Evolutionary conservation across 2,329 filamentous ascomycete genomes (phyloP), one percentile per base, ranked within the genome.

Genomic region (Fusarium tuaranense): DNA sequence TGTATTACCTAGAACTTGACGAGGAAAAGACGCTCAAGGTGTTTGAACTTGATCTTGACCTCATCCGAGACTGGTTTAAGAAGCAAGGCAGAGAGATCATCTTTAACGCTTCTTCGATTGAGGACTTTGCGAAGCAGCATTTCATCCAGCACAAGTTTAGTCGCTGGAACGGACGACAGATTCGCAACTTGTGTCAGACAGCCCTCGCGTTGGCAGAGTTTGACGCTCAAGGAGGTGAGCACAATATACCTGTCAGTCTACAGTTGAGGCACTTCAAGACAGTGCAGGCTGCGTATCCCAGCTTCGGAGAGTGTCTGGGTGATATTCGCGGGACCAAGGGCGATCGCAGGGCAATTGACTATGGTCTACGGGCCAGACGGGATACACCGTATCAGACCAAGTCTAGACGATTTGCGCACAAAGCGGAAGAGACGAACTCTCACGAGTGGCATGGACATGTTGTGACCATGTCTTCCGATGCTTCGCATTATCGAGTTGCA

Each of bases 171-270:
- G n/a, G n/a, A n/a, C n/a, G n/a, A n/a, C n/a, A n/a, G n/a, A n/a
- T n/a, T n/a, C n/a, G n/a, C n/a, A n/a, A n/a, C n/a, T n/a, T n/a
- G n/a, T n/a, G n/a, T n/a, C n/a, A n/a, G n/a, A n/a, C n/a, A n/a
- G n/a, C n/a, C n/a, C n/a, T n/a, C n/a, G n/a, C n/a, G n/a, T n/a
- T n/a, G n/a, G n/a, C n/a, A n/a, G n/a, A n/a, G n/a, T n/a, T n/a
- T n/a, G 30, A 55, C 65, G 80, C 79, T 12, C 67, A 79, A n/a
- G 61, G 61, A 16, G 61, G 44, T 8, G 48, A 53, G 9, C 48
- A 32, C 8, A 25, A 53, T 2, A 53, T 53, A 0, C 48, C 48
- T 14, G 48, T 53, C 1, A 53, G 48, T 32, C 16, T 53, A 2
- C 48, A 53, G 48, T 16, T 53, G 48, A 53, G 32, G 25, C 48